Base-by-base conservation (phyloP, 257 asterid species). In the Eustoma russellianum region DNA sequence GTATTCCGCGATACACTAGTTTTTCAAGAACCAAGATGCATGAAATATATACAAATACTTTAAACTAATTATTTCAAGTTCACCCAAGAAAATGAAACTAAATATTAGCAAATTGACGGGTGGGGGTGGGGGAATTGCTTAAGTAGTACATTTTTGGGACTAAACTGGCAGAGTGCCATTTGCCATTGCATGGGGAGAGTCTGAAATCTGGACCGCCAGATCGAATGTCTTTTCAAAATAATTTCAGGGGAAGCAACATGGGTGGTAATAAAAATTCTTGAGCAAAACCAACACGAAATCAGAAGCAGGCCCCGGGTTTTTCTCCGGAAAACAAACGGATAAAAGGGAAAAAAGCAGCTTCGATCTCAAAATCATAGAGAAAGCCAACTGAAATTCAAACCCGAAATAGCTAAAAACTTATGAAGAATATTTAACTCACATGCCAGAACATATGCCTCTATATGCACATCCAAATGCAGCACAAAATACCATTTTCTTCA, bases 291-390 rank as follows among this genome's bases (percentile, higher is more conserved):
- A 64, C 57, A 63, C 50, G 59, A 67, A 60, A 59, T 55, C 16
- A 45, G 72, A 64, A 52, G 30, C 45, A 28, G 60, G 46, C n/a
- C 40, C 64, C 56, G 56, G 44, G 33, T 48, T 61, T n/a, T 56
- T 56, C 56, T 60, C 70, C 72, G 71, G 70, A 72, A 68, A 46
- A 19, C 53, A 66, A 46, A 59, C 76, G 51, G 74, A 69, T 57
- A 60, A 62, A 48, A 51, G 33, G 77, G 79, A 17, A 56, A 73
- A 70, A 67, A 58, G 65, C 51, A 62, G 57, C 35, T 47, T 60
- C 18, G 41, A 50, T 62, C 56, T 56, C 51, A 62, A 59, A 38
- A 55, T 3, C 38, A 59, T 53, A 61, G 63, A 56, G 46, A 70
- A 70, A 74, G 65, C 65, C 38, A 44, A 18, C 52, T 13, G 46